Evolutionary conservation across 2,329 filamentous ascomycete species (phyloP), one percentile per base, ranked within the genome.

Genomic region (Diaporthe batatas): DNA sequence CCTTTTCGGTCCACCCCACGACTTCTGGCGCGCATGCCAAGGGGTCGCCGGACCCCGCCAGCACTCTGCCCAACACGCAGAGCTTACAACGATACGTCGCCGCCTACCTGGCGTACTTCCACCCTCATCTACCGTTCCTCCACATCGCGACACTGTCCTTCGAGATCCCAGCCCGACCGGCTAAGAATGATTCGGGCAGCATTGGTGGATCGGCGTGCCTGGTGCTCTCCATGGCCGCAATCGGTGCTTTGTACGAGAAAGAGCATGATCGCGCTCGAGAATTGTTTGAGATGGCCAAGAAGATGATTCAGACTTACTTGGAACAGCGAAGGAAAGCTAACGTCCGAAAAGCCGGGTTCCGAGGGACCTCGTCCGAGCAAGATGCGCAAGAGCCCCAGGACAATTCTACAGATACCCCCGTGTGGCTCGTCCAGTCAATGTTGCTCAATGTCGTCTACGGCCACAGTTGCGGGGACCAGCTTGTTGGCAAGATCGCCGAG

Each of bases 361-460:
- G 89, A 68, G 86, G 86, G 78, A 83, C 85, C 12, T 79, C 85
- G 71, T 81, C 83, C 69, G 87, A 89, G 74, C 82, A 86, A 47
- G 82, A 80, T 55, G 83, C 86, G 16, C 84, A 87, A 57, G 51
- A 47, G 6, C 51, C 59, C 12, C 80, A 82, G 23, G 92, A 94
- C 73, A 88, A 88, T 65, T 87, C 90, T 21, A 88, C 91, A 51
- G 91, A 94, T 76, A 96, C 95, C 2, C 96, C 96, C 0, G 87
- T 98, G 53, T 98, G 96, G 95, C 88, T 99, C 34, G 95, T 98
- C 21, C 96, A 98, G 82, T 94, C 96, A 0, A 98, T 98, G 96
- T 86, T 98, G 11, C 87, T 99, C 67, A 98, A 98, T 80, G 94
- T 98, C 49, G 93, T 98, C 21, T 98, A 98, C 80, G 96, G 96